phyloP scores from a whole-genome alignment of 139 green algal species.

The Monoraphidium neglectum region DNA sequence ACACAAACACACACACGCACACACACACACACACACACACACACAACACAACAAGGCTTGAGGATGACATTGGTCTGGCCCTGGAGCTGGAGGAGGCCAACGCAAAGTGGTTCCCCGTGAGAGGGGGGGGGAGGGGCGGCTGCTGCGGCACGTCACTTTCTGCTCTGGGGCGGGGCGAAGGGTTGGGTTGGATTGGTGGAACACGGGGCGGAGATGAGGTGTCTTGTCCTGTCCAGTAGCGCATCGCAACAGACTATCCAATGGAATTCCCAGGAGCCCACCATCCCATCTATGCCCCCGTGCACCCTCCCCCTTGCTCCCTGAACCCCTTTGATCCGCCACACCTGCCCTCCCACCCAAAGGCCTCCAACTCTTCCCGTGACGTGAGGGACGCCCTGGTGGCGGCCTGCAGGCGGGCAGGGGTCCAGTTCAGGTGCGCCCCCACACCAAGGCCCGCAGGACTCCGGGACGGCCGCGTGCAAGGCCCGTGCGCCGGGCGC shows the following conservation, averaged over 20 bases:
- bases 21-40: no score
- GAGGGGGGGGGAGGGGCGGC: slow-evolving; percentile 58
- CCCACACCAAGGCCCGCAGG: neutral
- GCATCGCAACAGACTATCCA: no score
- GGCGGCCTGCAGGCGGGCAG: slow-evolving; percentile 48
- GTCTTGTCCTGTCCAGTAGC: no score
- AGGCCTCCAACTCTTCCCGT: slow-evolving; percentile 48
- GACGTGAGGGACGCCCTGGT: slow-evolving; percentile 77
- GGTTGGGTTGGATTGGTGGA: no score
- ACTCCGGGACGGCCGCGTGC: no score
- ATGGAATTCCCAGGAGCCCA: no score
- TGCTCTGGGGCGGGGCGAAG: slow-evolving; percentile 1
- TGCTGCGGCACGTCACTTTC: neutral
- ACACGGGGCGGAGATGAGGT: no score
- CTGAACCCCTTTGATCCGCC: neutral
- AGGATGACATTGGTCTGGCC: slow-evolving; percentile 64
- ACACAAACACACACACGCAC: no score
- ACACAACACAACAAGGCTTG: slow-evolving; percentile 53
- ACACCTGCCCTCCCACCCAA: no score
- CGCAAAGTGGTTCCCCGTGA: slow-evolving; percentile 82
- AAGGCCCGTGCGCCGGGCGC: no score
- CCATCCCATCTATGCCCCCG: no score
- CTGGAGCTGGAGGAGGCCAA: slow-evolving; percentile 72
- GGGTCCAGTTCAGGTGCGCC: slow-evolving; percentile 20
- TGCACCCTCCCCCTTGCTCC: no score